Conservation (phyloP, 331 rosid genomes). For the Malus hybrid region DNA sequence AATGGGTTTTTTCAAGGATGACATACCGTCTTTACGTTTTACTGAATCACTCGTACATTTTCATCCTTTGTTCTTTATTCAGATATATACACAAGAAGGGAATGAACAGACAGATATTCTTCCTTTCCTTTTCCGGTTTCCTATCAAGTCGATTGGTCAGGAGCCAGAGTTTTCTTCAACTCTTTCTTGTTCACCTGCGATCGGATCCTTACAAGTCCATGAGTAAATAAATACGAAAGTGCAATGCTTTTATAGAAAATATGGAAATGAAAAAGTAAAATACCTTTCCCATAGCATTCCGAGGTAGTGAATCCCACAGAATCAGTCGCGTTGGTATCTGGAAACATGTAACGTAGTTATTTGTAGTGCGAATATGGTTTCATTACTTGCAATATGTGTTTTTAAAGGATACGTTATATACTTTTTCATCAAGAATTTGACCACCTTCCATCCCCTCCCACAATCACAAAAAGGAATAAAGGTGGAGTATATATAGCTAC, state of each 20-base stretch:
- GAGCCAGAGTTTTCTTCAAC: constrained; percentile 52
- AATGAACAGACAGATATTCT: too few relatives aligned
- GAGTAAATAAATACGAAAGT: neutral
- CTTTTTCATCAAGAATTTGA: neutral
- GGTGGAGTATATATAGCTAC: too few relatives aligned
- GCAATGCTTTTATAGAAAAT: neutral
- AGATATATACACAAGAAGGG: neutral
- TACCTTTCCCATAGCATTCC: constrained; percentile 98
- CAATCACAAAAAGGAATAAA: too few relatives aligned
- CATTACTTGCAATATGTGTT: neutral
- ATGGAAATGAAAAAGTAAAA: constrained; percentile 6
- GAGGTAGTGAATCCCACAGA: constrained; percentile 71
- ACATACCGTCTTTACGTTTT: too few relatives aligned
- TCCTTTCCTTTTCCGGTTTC: neutral
- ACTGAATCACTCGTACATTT: too few relatives aligned
- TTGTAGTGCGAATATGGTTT: neutral
- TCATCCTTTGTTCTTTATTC: neutral
- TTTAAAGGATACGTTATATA: neutral
- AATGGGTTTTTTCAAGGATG: too few relatives aligned
- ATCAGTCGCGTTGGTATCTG: constrained; percentile 71
- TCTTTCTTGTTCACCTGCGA: constrained; percentile 85
- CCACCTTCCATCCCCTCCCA: neutral
- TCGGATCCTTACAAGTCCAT: neutral
- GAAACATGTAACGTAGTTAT: neutral
- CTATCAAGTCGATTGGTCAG: constrained; percentile 20